These are phyloP conservation scores for Hericium erinaceus DNA, from an alignment of 768 basidiomycete genomes.

Conservation along the genomic window DNA sequence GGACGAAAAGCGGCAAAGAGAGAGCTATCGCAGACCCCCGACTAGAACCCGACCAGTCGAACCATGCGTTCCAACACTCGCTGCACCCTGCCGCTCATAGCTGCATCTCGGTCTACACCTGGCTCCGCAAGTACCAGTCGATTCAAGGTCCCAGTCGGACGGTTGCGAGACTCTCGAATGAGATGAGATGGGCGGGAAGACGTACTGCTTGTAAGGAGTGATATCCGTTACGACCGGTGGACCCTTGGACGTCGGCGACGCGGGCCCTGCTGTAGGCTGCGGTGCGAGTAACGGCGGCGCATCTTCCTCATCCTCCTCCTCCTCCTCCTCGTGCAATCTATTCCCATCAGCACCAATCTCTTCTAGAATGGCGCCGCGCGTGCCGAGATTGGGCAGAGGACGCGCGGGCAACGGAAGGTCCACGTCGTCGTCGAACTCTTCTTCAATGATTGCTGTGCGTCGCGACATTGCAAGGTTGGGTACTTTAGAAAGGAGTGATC, in stretches of 20 bases:
- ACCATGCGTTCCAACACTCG: too few relatives aligned
- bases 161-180: too few relatives aligned
- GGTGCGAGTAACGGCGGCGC: conserved; percentile 48
- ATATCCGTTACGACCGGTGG: conserved; percentile 53
- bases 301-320: conserved; percentile 25
- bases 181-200: conserved; percentile 9
- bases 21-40: too few relatives aligned
- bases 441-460: conserved; percentile 55
- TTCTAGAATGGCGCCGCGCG: conserved; percentile 69
- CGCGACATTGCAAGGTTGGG: conserved; percentile 49
- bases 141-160: too few relatives aligned
- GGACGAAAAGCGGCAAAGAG: too few relatives aligned
- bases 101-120: too few relatives aligned
- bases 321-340: conserved; percentile 16
- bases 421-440: conserved; percentile 91
- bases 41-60: too few relatives aligned
- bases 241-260: conserved; percentile 16
- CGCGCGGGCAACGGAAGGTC: conserved; percentile 74
- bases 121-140: too few relatives aligned
- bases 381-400: conserved; percentile 55
- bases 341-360: conserved; percentile 50
- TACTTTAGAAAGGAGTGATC: background rate
- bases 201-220: conserved; percentile 78
- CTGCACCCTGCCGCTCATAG: too few relatives aligned
- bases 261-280: conserved; percentile 14